Base-by-base conservation (phyloP, 148 eudicot species). In the Diospyros lotus region DNA sequence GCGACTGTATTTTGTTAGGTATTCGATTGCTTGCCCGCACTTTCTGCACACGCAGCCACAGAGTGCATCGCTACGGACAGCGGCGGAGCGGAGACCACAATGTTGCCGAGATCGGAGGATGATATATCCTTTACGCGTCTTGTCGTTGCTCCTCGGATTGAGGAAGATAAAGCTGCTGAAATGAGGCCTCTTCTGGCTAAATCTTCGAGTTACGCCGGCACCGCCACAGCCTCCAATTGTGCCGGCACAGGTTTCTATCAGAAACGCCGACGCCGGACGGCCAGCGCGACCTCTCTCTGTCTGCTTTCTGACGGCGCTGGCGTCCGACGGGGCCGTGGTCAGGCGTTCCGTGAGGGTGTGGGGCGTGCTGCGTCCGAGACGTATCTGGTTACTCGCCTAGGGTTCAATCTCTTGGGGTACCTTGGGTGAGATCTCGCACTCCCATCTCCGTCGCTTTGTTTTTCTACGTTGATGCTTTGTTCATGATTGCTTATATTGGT, bases 221-320 rank as follows among this genome's bases (percentile, higher is more conserved):
- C 39, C 38, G 13, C 63, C 74, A 56, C 28, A 2, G 17, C 43
- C 39, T 0, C 11, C 28, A 28, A 28, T 28, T 28, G 28, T 40
- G 1, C 68, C 69, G 64, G 41, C 28, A 28, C 28, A 28, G 28
- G 28, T 51, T 41, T 15, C 43, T 2, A 41, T 43, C 63, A 65
- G 77, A 53, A 75, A 12, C 71, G 77, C 15, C 77, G 77, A 9
- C 71, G 77, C 6, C 62, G 77, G 10, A 46, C 18, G 1, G 17
- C 50, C 52, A 4, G 62, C 51, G 74, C 55, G 13, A 6, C 74
- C 40, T 71, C 52, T 17, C 62, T 71, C 14, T 38, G 42, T 54
- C 2, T 3, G 6, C 59, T 69, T 18, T 40, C 73, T 4, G 74
- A 3, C 56, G 41, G 4, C 46, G 3, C 9, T 39, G 58, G 50